These are phyloP conservation scores for Fusarium sp. DNA, from an alignment of 2,329 filamentous ascomycete genomes.

Conservation along the genomic window DNA sequence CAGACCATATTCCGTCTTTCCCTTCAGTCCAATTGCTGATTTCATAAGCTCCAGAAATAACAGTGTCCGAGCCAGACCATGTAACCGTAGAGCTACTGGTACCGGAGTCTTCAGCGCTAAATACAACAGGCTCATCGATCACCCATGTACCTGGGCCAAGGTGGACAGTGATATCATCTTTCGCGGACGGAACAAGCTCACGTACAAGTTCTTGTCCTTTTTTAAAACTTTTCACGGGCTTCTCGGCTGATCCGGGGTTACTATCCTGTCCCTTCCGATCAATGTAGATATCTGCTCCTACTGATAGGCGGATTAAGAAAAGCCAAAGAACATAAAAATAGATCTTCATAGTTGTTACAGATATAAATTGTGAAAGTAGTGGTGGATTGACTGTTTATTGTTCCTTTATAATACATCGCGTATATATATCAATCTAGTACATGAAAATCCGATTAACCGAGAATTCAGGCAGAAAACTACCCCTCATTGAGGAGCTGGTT, in stretches of 20 bases:
- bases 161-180: background rate
- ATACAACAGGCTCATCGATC: background rate
- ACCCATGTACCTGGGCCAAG: constrained; percentile 4
- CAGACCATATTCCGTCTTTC: background rate
- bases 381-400: background rate
- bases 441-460: background rate
- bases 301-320: background rate
- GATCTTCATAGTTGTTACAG: background rate
- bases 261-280: background rate
- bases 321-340: background rate
- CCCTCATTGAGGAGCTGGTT: background rate
- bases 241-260: background rate
- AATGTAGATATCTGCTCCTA: background rate
- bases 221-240: background rate
- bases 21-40: background rate
- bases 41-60: background rate
- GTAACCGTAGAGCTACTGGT: background rate
- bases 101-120: background rate
- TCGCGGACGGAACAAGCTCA: background rate
- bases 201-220: constrained; percentile 8
- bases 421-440: background rate
- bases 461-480: background rate
- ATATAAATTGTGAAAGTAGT: background rate
- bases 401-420: accelerated
- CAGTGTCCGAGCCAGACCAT: background rate